Percentiles rank a stretch among this genome's conserved stretches.
Conservation (phyloP, 805 yeast genomes). For the Candida incommunis region DNA sequence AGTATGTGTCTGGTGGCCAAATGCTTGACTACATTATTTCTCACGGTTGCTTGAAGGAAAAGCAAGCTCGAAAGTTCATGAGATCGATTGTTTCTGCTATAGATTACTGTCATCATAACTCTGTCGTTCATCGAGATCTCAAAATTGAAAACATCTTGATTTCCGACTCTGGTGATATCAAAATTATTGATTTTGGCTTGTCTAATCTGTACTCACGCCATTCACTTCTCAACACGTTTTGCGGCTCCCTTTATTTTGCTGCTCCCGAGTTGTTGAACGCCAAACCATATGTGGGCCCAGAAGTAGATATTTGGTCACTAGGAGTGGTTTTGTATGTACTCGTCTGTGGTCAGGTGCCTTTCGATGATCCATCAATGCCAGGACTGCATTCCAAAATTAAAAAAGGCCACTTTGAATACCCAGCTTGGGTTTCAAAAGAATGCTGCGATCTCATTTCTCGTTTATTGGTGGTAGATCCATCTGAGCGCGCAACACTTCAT, state of each 20-base stretch:
- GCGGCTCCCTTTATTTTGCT: constrained; percentile 96
- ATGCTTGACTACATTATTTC: constrained; percentile 93
- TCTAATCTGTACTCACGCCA: constrained; percentile 71
- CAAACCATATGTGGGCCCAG: constrained; percentile 88
- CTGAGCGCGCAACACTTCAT: constrained; percentile 58
- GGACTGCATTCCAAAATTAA: constrained; percentile 89
- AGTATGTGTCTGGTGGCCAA: constrained; percentile 94
- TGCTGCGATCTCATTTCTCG: constrained; percentile 67
- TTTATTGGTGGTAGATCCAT: constrained; percentile 87
- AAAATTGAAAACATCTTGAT: constrained; percentile 95
- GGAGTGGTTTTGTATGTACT: constrained; percentile 92
- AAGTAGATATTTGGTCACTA: constrained; percentile 96
- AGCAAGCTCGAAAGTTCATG: constrained; percentile 88
- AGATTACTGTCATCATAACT: constrained; percentile 85
- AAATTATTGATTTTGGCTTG: constrained; percentile 91
- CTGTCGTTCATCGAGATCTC: constrained; percentile 92
- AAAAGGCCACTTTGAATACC: constrained; percentile 84
- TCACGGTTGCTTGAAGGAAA: constrained; percentile 87
- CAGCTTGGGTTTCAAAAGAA: constrained; percentile 62
- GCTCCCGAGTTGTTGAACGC: constrained; percentile 95
- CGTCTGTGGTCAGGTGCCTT: constrained; percentile 96
- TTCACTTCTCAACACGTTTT: constrained; percentile 72
- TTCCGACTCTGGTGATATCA: constrained; percentile 83
- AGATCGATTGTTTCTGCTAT: constrained; percentile 89
- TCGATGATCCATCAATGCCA: constrained; percentile 87